These are phyloP conservation scores for Salvia splendens DNA, from an alignment of 257 asterid species.

Conservation along the genomic window DNA sequence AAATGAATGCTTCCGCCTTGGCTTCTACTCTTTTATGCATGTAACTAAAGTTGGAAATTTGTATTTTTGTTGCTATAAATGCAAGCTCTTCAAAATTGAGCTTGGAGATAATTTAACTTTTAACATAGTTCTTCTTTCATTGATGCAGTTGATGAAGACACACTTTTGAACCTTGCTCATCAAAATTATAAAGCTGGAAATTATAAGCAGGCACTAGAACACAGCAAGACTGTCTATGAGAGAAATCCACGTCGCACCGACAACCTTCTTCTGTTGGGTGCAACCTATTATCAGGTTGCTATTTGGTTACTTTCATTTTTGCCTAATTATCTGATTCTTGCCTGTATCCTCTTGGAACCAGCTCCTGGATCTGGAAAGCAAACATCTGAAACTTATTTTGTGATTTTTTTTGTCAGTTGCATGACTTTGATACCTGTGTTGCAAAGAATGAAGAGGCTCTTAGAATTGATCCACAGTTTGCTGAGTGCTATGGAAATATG, in stretches of 20 bases:
- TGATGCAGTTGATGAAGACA: constrained; percentile 79
- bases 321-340: constrained; percentile 1
- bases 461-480: constrained; percentile 83
- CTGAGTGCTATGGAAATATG: constrained; percentile 99
- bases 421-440: constrained; percentile 82
- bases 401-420: constrained; percentile 58
- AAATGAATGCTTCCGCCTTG: neutral
- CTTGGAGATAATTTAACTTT: neutral
- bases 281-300: constrained; percentile 85
- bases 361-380: constrained; percentile 18
- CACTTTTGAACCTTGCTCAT: constrained; percentile 82
- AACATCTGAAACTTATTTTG: constrained; percentile 30
- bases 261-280: constrained; percentile 95
- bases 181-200: constrained; percentile 87
- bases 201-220: constrained; percentile 86
- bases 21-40: constrained; percentile 20
- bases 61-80: neutral
- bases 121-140: constrained; percentile 17
- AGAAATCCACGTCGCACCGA: constrained; percentile 85
- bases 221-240: constrained; percentile 85
- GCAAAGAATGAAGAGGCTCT: constrained; percentile 97
- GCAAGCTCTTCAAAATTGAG: neutral
- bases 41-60: constrained; percentile 4
- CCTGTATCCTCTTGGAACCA: constrained; percentile 2
- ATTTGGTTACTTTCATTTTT: constrained; percentile 16